A percentile compares a stretch with the other conserved stretches of the same genome.
Evolutionary conservation across 2,329 filamentous ascomycete species (phyloP).

Genomic region (Aureobasidium uvarum): DNA sequence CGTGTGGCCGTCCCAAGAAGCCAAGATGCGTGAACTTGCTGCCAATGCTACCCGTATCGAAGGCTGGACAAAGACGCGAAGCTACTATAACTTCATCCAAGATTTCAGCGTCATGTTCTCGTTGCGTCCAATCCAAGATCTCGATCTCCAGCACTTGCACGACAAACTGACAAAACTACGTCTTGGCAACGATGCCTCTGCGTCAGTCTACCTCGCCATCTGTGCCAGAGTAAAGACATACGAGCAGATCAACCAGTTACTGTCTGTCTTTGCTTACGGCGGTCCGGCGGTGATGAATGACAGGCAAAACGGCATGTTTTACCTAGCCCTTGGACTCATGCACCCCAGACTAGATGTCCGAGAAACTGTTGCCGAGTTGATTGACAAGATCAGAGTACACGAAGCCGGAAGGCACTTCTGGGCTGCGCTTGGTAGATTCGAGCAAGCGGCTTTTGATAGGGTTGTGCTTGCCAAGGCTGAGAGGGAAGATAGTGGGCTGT

Average conservation of each 20-base stretch:
- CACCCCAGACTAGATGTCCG: constrained; percentile 82
- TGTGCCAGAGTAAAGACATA: constrained; percentile 63
- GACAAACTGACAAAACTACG: constrained; percentile 84
- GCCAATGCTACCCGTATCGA: constrained; percentile 92
- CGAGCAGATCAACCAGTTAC: constrained; percentile 69
- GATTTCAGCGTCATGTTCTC: constrained; percentile 40
- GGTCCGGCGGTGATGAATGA: background rate
- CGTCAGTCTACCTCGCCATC: constrained; percentile 81
- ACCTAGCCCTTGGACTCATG: constrained; percentile 85
- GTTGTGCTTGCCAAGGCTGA: constrained; percentile 63
- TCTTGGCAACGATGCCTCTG: constrained; percentile 70
- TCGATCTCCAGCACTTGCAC: constrained; percentile 89
- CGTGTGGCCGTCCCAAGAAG: constrained; percentile 83
- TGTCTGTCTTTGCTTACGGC: constrained; percentile 49
- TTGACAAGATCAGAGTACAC: constrained; percentile 80
- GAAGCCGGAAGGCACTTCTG: constrained; percentile 94
- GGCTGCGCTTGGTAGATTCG: constrained; percentile 79
- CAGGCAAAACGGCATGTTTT: constrained; percentile 73
- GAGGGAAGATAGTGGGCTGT: constrained; percentile 25
- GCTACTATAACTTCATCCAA: constrained; percentile 86
- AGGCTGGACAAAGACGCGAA: constrained; percentile 92
- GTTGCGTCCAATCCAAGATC: constrained; percentile 63
- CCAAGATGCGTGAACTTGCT: constrained; percentile 80
- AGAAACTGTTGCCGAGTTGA: constrained; percentile 69
- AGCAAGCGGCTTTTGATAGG: constrained; percentile 79